These are phyloP conservation scores for Rhododendron molle DNA, from an alignment of 148 eudicot genomes.

Conservation along the genomic window DNA sequence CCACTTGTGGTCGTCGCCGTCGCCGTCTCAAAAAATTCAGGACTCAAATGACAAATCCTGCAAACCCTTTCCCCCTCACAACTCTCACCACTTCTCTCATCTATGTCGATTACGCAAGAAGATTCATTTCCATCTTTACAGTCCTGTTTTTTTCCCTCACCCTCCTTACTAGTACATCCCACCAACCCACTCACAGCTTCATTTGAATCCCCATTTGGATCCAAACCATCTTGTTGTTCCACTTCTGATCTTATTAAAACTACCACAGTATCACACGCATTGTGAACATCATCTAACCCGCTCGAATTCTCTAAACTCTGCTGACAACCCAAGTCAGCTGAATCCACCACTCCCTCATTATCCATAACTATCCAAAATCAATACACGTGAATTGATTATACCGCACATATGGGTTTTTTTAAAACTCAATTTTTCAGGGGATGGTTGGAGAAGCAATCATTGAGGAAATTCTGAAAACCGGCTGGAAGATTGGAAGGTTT, in stretches of 20 bases:
- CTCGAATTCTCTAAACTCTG: background rate
- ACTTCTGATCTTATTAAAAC: background rate
- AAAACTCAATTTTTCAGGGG: background rate
- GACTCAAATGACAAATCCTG: conserved; percentile 70
- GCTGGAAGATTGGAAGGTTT: too few species aligned
- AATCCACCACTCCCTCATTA: background rate
- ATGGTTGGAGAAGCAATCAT: background rate
- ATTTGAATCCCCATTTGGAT: background rate
- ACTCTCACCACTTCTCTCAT: conserved; percentile 17
- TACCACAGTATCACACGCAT: background rate
- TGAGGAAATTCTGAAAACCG: background rate
- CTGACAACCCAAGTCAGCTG: background rate
- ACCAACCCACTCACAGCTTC: background rate
- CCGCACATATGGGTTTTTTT: background rate
- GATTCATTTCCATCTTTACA: conserved; percentile 15
- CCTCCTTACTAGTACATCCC: background rate
- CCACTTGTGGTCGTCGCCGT: background rate
- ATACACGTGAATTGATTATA: background rate
- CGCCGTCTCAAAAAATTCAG: conserved; percentile 26
- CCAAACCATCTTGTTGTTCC: background rate
- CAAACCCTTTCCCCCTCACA: conserved; percentile 40
- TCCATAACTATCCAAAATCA: conserved; percentile 2
- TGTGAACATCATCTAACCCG: background rate
- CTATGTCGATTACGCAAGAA: conserved; percentile 36
- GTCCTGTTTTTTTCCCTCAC: conserved; percentile 3